Conservation (phyloP, 805 yeast species). For the Alloascoidea hylecoeti region DNA sequence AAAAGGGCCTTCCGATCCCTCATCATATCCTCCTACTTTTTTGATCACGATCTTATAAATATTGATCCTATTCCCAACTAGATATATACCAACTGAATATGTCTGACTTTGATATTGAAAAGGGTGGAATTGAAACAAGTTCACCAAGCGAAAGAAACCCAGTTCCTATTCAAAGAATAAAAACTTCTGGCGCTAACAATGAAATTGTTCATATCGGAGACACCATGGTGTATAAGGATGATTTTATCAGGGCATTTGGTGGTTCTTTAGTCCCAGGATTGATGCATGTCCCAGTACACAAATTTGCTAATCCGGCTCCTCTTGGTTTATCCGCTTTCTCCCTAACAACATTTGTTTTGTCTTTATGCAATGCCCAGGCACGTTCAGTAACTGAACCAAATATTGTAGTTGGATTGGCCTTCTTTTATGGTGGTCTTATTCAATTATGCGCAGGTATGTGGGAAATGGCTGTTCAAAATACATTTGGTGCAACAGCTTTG, state of each 20-base stretch:
- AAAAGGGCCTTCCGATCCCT: too few species aligned
- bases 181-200: conserved; percentile 28
- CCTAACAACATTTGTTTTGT: conserved; percentile 45
- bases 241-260: conserved; percentile 31
- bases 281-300: conserved; percentile 30
- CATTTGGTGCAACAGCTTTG: conserved; percentile 44
- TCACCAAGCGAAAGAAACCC: too few species aligned
- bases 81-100: too few species aligned
- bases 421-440: conserved; percentile 49
- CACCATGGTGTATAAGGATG: conserved; percentile 44
- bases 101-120: too few species aligned
- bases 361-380: conserved; percentile 38
- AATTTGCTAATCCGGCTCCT: conserved; percentile 65
- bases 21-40: too few species aligned
- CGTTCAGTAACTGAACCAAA: conserved; percentile 40
- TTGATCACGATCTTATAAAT: too few species aligned
- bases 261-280: conserved; percentile 70
- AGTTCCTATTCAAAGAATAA: too few species aligned
- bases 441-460: conserved; percentile 55
- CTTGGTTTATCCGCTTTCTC: conserved; percentile 64
- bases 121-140: too few species aligned
- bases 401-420: conserved; percentile 44
- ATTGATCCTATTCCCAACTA: too few species aligned
- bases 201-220: conserved; percentile 61
- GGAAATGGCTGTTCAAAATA: conserved; percentile 49